A percentile compares a stretch with the other conserved stretches of the same genome.
Conservation (phyloP, 352 stramenopile genomes). For the Peronospora destructor region DNA sequence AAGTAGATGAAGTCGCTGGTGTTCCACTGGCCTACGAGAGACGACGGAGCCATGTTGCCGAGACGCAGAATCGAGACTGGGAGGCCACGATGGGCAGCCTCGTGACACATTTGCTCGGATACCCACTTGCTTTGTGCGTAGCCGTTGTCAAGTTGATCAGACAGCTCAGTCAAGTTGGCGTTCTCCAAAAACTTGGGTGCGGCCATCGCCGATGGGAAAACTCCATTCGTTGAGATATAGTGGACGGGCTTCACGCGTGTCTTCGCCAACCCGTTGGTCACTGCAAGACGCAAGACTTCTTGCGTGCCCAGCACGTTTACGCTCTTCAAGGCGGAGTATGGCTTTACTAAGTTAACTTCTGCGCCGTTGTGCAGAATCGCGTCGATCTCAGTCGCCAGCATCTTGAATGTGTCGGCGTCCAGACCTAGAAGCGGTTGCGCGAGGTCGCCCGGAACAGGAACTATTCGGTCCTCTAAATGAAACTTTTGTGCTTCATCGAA, state of each 20-base stretch:
- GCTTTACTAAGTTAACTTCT: conserved; percentile 90
- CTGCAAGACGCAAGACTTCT: conserved; percentile 82
- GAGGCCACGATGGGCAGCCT: conserved; percentile 69
- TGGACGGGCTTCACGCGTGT: conserved; percentile 79
- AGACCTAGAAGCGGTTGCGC: conserved; percentile 79
- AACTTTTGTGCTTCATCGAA: conserved; percentile 43
- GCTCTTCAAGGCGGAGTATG: conserved; percentile 80
- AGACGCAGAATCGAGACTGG: conserved; percentile 83
- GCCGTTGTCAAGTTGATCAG: conserved; percentile 64
- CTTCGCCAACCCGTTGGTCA: conserved; percentile 69
- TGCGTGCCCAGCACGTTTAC: conserved; percentile 88
- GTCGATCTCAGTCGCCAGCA: conserved; percentile 81
- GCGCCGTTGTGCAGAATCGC: conserved; percentile 89
- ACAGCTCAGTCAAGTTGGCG: conserved; percentile 46
- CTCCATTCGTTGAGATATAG: conserved; percentile 89
- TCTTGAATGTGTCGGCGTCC: conserved; percentile 76
- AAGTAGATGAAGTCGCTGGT: conserved; percentile 87
- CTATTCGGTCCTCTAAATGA: conserved; percentile 62
- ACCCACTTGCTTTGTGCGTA: conserved; percentile 91
- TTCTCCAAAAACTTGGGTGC: conserved; percentile 39
- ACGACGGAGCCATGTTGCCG: conserved; percentile 84
- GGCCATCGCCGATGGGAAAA: conserved; percentile 61
- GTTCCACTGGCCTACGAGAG: conserved; percentile 72
- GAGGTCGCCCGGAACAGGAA: conserved; percentile 69
- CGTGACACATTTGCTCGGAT: conserved; percentile 80